Conservation (phyloP, 108 stramenopile species). For the Pseudonitzschia pungens region DNA sequence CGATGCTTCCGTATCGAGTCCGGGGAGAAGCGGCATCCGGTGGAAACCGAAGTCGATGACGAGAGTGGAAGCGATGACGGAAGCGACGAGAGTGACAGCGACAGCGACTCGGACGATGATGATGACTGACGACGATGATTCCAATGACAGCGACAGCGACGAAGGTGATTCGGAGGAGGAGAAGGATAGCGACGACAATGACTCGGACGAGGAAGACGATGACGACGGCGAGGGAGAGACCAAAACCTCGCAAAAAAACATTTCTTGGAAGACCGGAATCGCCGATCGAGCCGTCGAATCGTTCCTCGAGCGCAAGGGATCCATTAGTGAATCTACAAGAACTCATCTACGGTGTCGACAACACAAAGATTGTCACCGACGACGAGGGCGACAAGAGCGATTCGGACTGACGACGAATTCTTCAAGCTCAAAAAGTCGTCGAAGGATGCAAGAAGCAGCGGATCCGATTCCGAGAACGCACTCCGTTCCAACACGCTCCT, state of each 20-base stretch:
- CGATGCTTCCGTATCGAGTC: constrained; percentile 16
- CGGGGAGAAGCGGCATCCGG: constrained; percentile 8
- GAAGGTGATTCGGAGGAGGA: constrained; percentile 42
- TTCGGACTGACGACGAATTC: constrained; percentile 46
- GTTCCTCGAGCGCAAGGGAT: constrained; percentile 67
- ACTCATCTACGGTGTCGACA: constrained; percentile 70
- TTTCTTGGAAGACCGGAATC: constrained; percentile 64
- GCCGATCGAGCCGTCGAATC: constrained; percentile 68
- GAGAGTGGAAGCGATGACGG: constrained; percentile 36
- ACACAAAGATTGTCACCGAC: constrained; percentile 39
- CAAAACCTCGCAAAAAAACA: background rate
- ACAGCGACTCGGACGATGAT: constrained; percentile 41
- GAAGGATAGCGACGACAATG: constrained; percentile 28
- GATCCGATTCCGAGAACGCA: background rate
- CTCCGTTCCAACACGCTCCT: constrained; percentile 15
- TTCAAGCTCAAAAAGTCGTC: constrained; percentile 31
- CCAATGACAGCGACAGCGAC: constrained; percentile 32
- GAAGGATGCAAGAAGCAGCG: background rate
- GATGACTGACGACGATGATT: constrained; percentile 27
- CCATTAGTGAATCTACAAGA: constrained; percentile 71
- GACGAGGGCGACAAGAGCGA: constrained; percentile 55
- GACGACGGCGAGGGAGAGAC: constrained; percentile 9
- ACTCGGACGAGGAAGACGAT: constrained; percentile 32
- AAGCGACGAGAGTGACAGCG: constrained; percentile 14
- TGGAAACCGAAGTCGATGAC: constrained; percentile 15